Base-by-base conservation (phyloP, 352 stramenopile genomes). In the Globisporangium viniferum region DNA sequence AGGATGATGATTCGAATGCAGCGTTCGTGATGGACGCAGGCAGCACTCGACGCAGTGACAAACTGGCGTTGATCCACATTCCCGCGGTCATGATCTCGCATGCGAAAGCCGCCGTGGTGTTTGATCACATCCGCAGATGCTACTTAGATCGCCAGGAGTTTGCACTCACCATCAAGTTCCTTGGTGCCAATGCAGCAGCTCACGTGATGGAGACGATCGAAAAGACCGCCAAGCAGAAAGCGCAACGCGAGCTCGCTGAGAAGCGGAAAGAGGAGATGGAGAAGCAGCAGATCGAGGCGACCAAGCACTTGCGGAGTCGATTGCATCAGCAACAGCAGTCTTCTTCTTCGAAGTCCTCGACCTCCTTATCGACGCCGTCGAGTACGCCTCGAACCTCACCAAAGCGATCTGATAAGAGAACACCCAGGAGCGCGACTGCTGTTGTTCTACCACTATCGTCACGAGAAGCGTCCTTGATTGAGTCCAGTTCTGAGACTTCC, bases 1-100 rank as follows among this genome's bases (percentile, higher is more conserved):
- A 69, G 24, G 58, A 68, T 29, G 65, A 69, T 20, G 58, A 70
- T 41, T 64, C 67, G 1, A 66, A 68, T 6, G 72, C 78, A 15
- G 82, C 84, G 4, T 92, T 94, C 22, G 80, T 91, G 29, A 94
- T 93, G 84, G 84, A 92, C 67, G 78, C 79, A 9, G 84, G 82
- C 1, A 72, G 72, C 18, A 51, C 18, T 22, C 71, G 72, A 0
- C 68, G 67, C 2, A 66, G 58, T 0, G 67, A 80, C 12, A 62
- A 67, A 15, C 7, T 61, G 8, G 56, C 20, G 9, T 64, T 58
- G 5, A 76, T 90, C 58, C 69, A 59, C 3, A 88, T 93, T 54
- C 82, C 86, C 8, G 82, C 75, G 0, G 68, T 93, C 66, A 93
- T 94, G 82, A 36, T 91, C 33, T 73, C 82, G 22, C 75, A 76